Percentiles rank a stretch among this genome's conserved stretches.
Evolutionary conservation across 1,284 basidiomycete genomes (phyloP).

Genomic region (Malassezia brasiliensis): DNA sequence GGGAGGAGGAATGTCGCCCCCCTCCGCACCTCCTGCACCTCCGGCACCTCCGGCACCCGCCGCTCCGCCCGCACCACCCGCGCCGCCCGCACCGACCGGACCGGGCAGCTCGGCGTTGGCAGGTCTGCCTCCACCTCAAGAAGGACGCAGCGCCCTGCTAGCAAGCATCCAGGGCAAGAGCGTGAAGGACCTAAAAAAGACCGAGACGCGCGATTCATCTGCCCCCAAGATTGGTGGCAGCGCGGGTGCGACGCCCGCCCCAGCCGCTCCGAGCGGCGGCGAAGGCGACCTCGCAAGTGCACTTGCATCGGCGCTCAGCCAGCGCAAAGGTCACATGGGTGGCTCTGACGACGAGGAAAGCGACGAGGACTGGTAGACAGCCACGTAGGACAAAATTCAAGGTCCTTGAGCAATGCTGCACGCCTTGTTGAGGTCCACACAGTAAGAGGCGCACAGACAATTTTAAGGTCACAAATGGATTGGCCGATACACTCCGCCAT

Average conservation of each 20-base stretch:
- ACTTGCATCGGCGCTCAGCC: slow-evolving; percentile 60
- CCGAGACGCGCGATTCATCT: slow-evolving; percentile 30
- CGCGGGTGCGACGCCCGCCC: slow-evolving; percentile 12
- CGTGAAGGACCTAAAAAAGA: slow-evolving; percentile 65
- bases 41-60: slow-evolving; percentile 49
- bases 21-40: slow-evolving; percentile 47
- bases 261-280: slow-evolving; percentile 21
- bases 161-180: slow-evolving; percentile 63
- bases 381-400: background rate
- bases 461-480: background rate
- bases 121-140: slow-evolving; percentile 1
- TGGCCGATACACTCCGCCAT: slow-evolving; percentile 17
- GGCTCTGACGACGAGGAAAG: slow-evolving; percentile 78
- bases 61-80: slow-evolving; percentile 46
- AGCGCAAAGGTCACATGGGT: slow-evolving; percentile 78
- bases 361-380: slow-evolving; percentile 43
- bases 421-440: no score
- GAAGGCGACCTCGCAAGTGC: slow-evolving; percentile 59
- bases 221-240: slow-evolving; percentile 5
- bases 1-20: slow-evolving; percentile 19
- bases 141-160: slow-evolving; percentile 55
- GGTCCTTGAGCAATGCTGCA: no score
- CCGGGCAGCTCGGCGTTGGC: background rate
- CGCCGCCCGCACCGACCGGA: slow-evolving; percentile 20
- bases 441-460: slow-evolving; percentile 1